Evolutionary conservation across 140 eudicot genomes (phyloP), one percentile per base, ranked within the genome.

Genomic region (Ambrosia hybrid): DNA sequence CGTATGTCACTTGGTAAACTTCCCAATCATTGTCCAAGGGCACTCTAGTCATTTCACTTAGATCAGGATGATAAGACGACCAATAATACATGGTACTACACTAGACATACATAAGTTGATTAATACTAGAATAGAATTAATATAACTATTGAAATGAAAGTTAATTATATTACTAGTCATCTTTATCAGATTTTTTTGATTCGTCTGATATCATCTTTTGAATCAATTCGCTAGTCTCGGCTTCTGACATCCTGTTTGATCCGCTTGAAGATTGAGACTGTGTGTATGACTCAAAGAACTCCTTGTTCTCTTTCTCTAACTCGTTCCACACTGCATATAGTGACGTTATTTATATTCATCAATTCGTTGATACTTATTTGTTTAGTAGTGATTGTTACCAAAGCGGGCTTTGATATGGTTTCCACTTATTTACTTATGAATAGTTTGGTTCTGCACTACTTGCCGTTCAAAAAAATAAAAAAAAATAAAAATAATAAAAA

Each of bases 221-320:
- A 56, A 90, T 85, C 85, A 90, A 73, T 72, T 84, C 85, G 51
- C 86, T 83, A 9, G 89, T 83, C 70, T 90, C 87, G 0, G 87
- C 75, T 57, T 90, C 96, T 0, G 96, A 80, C 88, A 81, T 85
- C 51, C 84, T 63, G 51, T 87, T 88, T 64, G 79, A 57, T 67
- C 85, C 76, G 33, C 65, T 70, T 33, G 81, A 88, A 43, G 87
- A 80, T 12, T 81, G 88, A 64, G 89, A 78, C 61, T 81, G 64
- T 1, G 84, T 70, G 61, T 90, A 90, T 3, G 91, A 80, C 80
- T 87, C 94, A 12, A 90, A 90, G 85, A 90, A 90, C 67, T 85
- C 96, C 67, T 85, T 87, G 94, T 90, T 90, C 78, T 82, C 96
- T 73, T 90, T 90, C 82, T 90, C 86, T 56, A 90, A 73, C 87